phyloP scores from a whole-genome alignment of 2,329 filamentous ascomycete genomes.

The Ascochyta pisi region DNA sequence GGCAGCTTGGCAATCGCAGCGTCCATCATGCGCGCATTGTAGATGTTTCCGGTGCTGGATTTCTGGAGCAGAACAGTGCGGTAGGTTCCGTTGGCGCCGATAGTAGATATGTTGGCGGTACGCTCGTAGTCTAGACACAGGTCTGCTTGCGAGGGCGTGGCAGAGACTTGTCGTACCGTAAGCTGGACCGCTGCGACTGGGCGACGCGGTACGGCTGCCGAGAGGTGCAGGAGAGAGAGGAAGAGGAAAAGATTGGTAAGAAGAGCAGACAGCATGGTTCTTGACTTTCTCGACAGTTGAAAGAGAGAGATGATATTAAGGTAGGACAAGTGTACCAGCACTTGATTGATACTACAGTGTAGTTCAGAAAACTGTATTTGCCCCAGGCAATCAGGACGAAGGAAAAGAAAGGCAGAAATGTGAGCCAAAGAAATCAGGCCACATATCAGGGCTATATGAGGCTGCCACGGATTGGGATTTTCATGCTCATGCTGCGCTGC shows the following conservation, averaged over 20 bases:
- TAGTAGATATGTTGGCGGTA: constrained; percentile 57
- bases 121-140: constrained; percentile 54
- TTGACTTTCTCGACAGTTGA: neutral
- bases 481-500: constrained; percentile 38
- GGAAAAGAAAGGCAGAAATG: constrained; percentile 30
- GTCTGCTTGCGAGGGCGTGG: constrained; percentile 30
- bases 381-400: constrained; percentile 31
- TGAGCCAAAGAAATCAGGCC: constrained; percentile 37
- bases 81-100: constrained; percentile 55
- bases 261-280: constrained; percentile 36
- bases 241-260: constrained; percentile 36
- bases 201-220: constrained; percentile 20
- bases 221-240: constrained; percentile 34
- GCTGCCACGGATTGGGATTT: constrained; percentile 24
- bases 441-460: constrained; percentile 41
- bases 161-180: constrained; percentile 36
- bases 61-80: constrained; percentile 56
- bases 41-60: constrained; percentile 52
- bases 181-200: constrained; percentile 28
- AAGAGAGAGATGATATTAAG: constrained; percentile 12
- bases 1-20: constrained; percentile 49
- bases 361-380: constrained; percentile 6
- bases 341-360: constrained; percentile 12
- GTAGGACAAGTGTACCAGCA: constrained; percentile 40
- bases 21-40: constrained; percentile 52